phyloP scores from a whole-genome alignment of 106 monocot genomes.

The Allium fistulosum region DNA sequence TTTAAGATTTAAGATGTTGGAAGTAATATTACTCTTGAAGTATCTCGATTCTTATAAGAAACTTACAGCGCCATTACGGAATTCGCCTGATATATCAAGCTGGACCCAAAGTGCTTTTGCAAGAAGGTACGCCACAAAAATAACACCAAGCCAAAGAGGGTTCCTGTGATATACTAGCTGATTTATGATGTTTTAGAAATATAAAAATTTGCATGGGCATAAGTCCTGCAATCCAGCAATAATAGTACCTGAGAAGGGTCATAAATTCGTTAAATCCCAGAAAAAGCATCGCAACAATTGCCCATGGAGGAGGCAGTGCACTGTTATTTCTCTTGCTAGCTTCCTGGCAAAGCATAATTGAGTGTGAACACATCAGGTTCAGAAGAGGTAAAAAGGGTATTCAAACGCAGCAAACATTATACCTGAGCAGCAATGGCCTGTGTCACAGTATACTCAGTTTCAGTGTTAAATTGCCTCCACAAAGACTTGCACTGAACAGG shows the following conservation, averaged over 20 bases:
- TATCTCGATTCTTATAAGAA: too few relatives aligned
- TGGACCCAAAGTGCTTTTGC: slow-evolving; percentile 96
- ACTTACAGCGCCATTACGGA: slow-evolving; percentile 87
- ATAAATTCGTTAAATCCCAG: slow-evolving; percentile 97
- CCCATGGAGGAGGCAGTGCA: slow-evolving; percentile 97
- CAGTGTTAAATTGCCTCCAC: too few relatives aligned
- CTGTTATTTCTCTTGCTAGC: slow-evolving; percentile 86
- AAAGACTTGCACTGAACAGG: too few relatives aligned
- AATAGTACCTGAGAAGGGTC: slow-evolving; percentile 68
- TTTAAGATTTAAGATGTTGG: too few relatives aligned
- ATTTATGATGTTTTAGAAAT: neutral
- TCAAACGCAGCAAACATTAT: too few relatives aligned
- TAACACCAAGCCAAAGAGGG: slow-evolving; percentile 70
- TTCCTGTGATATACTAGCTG: slow-evolving; percentile 36
- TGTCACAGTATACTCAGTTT: too few relatives aligned
- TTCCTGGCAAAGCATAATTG: slow-evolving; percentile 38
- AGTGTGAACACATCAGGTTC: too few relatives aligned
- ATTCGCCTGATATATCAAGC: slow-evolving; percentile 72
- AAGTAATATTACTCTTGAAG: too few relatives aligned
- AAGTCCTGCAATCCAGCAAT: neutral
- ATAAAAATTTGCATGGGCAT: neutral
- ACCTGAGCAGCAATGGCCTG: too few relatives aligned
- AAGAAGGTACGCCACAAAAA: slow-evolving; percentile 76
- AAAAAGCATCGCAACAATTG: slow-evolving; percentile 68
- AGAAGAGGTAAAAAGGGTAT: too few relatives aligned